These are phyloP conservation scores for Batkoa obscura DNA, from an alignment of 371 early-diverging fungal species.

Conservation along the genomic window DNA sequence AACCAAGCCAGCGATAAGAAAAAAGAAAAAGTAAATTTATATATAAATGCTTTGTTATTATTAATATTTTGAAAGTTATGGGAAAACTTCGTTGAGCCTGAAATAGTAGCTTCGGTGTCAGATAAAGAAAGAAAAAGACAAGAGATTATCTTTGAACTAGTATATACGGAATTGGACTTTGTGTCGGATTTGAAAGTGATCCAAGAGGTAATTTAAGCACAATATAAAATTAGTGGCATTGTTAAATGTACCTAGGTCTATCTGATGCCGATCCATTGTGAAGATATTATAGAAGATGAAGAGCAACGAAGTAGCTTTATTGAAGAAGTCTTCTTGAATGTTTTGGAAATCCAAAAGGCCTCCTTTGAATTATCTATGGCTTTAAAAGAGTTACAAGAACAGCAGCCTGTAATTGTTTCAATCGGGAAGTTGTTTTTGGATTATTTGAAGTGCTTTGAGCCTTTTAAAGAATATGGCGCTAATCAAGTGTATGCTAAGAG, in stretches of 20 bases:
- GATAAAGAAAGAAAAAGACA: conserved; percentile 64
- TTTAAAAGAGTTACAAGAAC: conserved; percentile 46
- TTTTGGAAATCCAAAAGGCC: conserved; percentile 41
- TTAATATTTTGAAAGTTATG: conserved; percentile 19
- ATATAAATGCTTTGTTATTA: background rate
- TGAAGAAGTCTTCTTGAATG: conserved; percentile 60
- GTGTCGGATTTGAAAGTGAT: conserved; percentile 62
- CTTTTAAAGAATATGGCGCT: conserved; percentile 73
- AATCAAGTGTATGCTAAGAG: conserved; percentile 69
- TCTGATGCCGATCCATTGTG: conserved; percentile 47
- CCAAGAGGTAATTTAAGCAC: conserved; percentile 26
- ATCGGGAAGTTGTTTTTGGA: conserved; percentile 70
- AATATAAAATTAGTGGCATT: background rate
- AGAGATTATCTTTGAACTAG: conserved; percentile 78
- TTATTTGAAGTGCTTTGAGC: conserved; percentile 45
- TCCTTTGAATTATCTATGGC: conserved; percentile 44
- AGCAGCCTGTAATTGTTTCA: conserved; percentile 40
- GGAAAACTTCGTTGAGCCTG: conserved; percentile 39
- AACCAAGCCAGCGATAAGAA: background rate
- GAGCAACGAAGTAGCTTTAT: conserved; percentile 45
- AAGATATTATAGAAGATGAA: conserved; percentile 34
- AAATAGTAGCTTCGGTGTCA: conserved; percentile 44
- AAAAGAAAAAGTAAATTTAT: conserved; percentile 1
- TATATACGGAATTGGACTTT: conserved; percentile 76
- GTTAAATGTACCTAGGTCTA: conserved; percentile 22